phyloP scores from a whole-genome alignment of 306 rosid species.

The Vigna unguiculata region DNA sequence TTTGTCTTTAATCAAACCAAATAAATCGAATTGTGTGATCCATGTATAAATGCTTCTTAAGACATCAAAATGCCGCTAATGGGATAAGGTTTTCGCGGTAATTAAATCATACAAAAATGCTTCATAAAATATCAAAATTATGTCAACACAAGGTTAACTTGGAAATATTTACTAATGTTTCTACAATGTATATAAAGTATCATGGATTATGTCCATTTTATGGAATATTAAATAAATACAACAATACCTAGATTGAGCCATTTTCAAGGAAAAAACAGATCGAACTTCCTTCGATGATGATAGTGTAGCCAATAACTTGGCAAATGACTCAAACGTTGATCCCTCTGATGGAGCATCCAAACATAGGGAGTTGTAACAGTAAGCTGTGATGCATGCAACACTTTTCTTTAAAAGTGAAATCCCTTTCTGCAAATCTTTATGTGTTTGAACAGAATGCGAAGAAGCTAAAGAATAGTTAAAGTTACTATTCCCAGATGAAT shows the following conservation, averaged over 20 bases:
- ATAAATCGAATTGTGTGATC: not conserved
- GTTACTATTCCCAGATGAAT: constrained; percentile 82
- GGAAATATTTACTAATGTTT: constrained; percentile 4
- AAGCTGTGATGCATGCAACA: constrained; percentile 89
- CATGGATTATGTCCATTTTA: constrained; percentile 4
- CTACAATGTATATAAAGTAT: not conserved
- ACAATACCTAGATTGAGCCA: constrained; percentile 86
- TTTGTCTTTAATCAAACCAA: not conserved
- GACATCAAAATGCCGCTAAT: too few relatives aligned
- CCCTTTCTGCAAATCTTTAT: constrained; percentile 92
- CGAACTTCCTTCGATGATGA: constrained; percentile 97
- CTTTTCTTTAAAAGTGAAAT: constrained; percentile 93
- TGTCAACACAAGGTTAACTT: not conserved
- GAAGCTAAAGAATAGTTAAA: constrained; percentile 82
- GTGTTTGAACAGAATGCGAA: constrained; percentile 77
- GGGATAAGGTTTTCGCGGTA: not conserved
- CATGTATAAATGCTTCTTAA: not conserved
- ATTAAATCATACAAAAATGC: not conserved
- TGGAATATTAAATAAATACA: constrained; percentile 26
- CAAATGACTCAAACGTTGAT: constrained; percentile 95
- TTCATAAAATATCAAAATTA: not conserved
- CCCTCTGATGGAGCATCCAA: constrained; percentile 87
- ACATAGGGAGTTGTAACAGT: constrained; percentile 80
- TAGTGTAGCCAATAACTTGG: constrained; percentile 80
- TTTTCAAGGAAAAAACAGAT: constrained; percentile 71